Percentiles rank a stretch among this genome's conserved stretches.
Evolutionary conservation across 768 basidiomycete genomes (phyloP).

Genomic region (Pulveroboletus sp.): DNA sequence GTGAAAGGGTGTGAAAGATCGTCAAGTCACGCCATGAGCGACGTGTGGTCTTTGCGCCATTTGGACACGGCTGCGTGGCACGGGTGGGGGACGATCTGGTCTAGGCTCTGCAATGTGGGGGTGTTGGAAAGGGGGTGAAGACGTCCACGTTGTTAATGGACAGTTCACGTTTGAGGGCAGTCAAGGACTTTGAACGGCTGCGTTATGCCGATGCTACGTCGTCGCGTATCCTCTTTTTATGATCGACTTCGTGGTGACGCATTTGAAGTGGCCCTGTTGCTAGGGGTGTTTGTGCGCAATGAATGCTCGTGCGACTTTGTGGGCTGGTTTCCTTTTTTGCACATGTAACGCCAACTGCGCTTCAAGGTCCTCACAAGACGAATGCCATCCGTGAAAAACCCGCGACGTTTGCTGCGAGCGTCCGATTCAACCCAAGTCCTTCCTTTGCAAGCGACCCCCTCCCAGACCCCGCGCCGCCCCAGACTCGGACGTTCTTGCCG

Average conservation of each 20-base stretch:
- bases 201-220: background rate
- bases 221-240: too few relatives aligned
- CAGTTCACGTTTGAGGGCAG: background rate
- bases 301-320: background rate
- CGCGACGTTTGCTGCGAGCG: slow-evolving; percentile 3
- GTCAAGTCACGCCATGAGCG: background rate
- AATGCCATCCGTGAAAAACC: slow-evolving; percentile 8
- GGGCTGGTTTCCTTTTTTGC: slow-evolving; percentile 4
- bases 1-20: slow-evolving; percentile 9
- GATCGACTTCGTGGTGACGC: too few relatives aligned
- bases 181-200: background rate
- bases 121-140: background rate
- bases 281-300: background rate
- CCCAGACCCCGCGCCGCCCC: background rate
- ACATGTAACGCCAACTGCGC: too few relatives aligned
- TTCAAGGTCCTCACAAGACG: too few relatives aligned
- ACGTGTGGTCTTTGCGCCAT: background rate
- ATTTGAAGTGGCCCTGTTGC: background rate
- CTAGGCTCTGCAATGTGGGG: background rate
- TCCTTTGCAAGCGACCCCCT: slow-evolving; percentile 16
- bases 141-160: background rate
- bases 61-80: background rate
- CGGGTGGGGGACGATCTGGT: too few relatives aligned
- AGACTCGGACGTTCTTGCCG: slow-evolving; percentile 10
- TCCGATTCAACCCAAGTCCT: slow-evolving; percentile 10